A percentile compares a stretch with the other conserved stretches of the same genome.
Evolutionary conservation across 140 eudicot species (phyloP).

Genomic region (Stevia rebaudiana): DNA sequence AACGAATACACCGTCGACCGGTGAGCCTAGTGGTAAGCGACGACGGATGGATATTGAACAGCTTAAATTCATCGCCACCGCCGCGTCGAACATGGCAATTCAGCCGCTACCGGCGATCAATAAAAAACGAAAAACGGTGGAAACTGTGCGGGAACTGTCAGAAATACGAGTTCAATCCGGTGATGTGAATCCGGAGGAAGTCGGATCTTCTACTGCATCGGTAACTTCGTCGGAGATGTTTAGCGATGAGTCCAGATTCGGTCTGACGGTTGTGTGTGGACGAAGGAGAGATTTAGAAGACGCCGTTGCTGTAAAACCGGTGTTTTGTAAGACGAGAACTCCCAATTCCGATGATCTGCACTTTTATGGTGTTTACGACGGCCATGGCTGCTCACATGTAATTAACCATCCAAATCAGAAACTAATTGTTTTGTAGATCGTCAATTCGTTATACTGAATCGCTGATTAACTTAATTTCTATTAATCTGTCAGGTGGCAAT

Average conservation of each 20-base stretch:
- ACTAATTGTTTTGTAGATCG: too few species aligned
- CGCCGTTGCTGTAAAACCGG: conserved; percentile 78
- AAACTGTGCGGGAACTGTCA: background rate
- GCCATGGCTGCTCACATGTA: conserved; percentile 99
- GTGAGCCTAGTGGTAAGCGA: conserved; percentile 51
- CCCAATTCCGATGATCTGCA: conserved; percentile 26
- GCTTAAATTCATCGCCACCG: conserved; percentile 51
- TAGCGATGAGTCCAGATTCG: conserved; percentile 45
- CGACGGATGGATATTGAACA: conserved; percentile 63
- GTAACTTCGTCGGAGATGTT: background rate
- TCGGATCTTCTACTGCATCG: background rate
- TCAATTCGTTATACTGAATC: too few species aligned
- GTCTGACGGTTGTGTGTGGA: conserved; percentile 84
- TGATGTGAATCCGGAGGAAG: background rate
- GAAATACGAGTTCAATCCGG: background rate
- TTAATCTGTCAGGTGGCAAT: conserved; percentile 55
- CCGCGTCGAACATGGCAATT: conserved; percentile 44
- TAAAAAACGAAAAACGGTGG: conserved; percentile 43
- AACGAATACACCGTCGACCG: conserved; percentile 50
- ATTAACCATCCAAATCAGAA: background rate
- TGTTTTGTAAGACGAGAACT: conserved; percentile 32
- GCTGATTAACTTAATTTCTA: too few species aligned
- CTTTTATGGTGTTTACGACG: conserved; percentile 89
- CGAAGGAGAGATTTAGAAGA: conserved; percentile 96
- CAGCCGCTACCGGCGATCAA: conserved; percentile 22